Base-by-base conservation (phyloP, 108 stramenopile species). In the Discostella stelligeroides region DNA sequence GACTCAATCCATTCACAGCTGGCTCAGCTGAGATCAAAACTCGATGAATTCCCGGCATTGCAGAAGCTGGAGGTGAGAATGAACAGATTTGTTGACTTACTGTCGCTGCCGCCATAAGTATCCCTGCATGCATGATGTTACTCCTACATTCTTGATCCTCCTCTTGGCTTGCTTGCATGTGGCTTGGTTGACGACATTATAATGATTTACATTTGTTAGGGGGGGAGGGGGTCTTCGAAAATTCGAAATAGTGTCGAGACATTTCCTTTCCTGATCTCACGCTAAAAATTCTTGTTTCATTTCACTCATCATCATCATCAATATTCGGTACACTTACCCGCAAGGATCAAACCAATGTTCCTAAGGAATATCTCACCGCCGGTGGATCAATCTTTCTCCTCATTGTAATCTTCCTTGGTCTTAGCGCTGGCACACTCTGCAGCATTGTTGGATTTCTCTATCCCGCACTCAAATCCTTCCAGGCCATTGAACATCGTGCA, bases 391-490 rank as follows among this genome's bases (percentile, higher is more conserved):
- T 76, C 42, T 9, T 87, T 38, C 65, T 88, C 24, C 45, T 79
- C 20, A 41, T 85, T 39, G 27, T 92, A 39, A 71, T 92, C 55
- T 86, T 92, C 66, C 75, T 89, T 45, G 91, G 91, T 2, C 68
- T 91, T 20, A 90, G 90, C 25, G 88, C 87, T 43, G 79, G 79
- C 39, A 66, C 84, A 20, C 72, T 95, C 58, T 92, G 89, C 79
- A 75, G 64, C 70, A 67, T 96, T 46, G 83, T 95, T 27, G 97
- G 97, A 21, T 97, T 96, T 62, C 62, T 96, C 13, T 97, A 95
- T 82, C 97, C 97, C 25, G 94, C 95, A 1, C 86, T 83, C 73
- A 82, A 90, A 60, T 88, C 94, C 7, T 80, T 97, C 62, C 76
- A 84, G 63, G 94, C 95, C 23, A 95, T 97, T 50, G 97, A 97